phyloP scores from a whole-genome alignment of 2,329 filamentous ascomycete species.

The Tolypocladium guangdongense region DNA sequence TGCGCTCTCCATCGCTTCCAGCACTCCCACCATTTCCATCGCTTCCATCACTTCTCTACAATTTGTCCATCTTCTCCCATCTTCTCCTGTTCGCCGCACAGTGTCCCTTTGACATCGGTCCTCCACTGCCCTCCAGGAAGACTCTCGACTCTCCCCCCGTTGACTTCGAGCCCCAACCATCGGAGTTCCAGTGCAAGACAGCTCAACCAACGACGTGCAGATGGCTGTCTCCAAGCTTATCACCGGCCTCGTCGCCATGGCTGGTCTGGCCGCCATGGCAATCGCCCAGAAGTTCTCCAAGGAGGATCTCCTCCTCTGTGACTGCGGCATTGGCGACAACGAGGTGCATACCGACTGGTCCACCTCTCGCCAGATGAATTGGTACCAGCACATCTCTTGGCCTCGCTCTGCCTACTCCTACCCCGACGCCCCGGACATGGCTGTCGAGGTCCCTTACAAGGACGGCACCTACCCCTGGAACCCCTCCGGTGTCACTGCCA shows the following conservation, averaged over 20 bases:
- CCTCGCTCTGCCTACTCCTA: constrained; percentile 21
- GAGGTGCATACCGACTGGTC: constrained; percentile 27
- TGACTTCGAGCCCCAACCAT: not conserved
- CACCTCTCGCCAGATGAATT: constrained; percentile 32
- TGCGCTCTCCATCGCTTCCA: not conserved
- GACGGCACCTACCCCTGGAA: constrained; percentile 29
- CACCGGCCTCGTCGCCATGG: constrained; percentile 9
- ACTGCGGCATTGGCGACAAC: constrained; percentile 31
- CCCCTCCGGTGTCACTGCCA: constrained; percentile 24
- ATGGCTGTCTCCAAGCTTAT: constrained; percentile 16
- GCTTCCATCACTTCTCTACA: too few species aligned
- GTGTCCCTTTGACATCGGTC: not conserved
- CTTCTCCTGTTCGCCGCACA: not conserved
- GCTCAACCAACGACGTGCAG: not conserved
- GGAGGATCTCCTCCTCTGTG: constrained; percentile 28
- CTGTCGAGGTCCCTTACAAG: constrained; percentile 26
- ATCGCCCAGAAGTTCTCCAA: constrained; percentile 16
- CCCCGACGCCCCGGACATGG: constrained; percentile 25
- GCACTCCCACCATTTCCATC: not conserved
- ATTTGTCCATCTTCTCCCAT: not conserved
- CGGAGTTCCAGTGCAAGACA: not conserved
- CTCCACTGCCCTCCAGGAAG: not conserved
- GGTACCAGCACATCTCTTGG: constrained; percentile 29
- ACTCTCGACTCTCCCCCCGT: too few species aligned
- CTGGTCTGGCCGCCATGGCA: constrained; percentile 11